These are phyloP conservation scores for Anisodus acutangulus DNA, from an alignment of 257 asterid species.

Conservation along the genomic window DNA sequence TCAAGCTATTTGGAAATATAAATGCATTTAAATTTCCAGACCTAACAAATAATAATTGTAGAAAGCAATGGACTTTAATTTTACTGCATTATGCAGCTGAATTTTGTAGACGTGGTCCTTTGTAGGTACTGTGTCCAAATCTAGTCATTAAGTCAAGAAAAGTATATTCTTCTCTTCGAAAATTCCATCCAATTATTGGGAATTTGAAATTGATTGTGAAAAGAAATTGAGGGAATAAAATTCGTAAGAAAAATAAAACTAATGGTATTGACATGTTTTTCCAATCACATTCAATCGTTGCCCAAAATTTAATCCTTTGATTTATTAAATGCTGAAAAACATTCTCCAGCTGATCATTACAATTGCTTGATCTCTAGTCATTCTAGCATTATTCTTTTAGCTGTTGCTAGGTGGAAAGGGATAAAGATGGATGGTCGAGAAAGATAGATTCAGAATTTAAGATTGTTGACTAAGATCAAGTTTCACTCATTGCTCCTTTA, in stretches of 20 bases:
- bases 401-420: not conserved
- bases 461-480: slow-evolving; percentile 46
- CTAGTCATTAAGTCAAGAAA: slow-evolving; percentile 33
- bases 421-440: not conserved
- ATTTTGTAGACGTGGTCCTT: slow-evolving; percentile 7
- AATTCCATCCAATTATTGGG: slow-evolving; percentile 32
- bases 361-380: slow-evolving; percentile 22
- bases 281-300: slow-evolving; percentile 50
- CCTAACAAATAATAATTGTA: slow-evolving; percentile 21
- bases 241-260: no score
- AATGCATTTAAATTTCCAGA: slow-evolving; percentile 11
- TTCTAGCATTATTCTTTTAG: not conserved
- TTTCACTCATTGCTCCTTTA: not conserved
- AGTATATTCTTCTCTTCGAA: slow-evolving; percentile 24
- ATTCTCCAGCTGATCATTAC: slow-evolving; percentile 30
- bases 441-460: not conserved
- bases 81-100: not conserved
- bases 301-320: slow-evolving; percentile 41
- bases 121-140: slow-evolving; percentile 39
- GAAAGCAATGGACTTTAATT: slow-evolving; percentile 23
- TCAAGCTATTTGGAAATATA: slow-evolving; percentile 25
- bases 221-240: not conserved
- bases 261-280: slow-evolving; percentile 46
- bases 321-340: slow-evolving; percentile 31
- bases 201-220: slow-evolving; percentile 18